A percentile compares a stretch with the other conserved stretches of the same genome.
Evolutionary conservation across 495 filamentous ascomycete species (phyloP).

Genomic region (Xylaria intraflava): DNA sequence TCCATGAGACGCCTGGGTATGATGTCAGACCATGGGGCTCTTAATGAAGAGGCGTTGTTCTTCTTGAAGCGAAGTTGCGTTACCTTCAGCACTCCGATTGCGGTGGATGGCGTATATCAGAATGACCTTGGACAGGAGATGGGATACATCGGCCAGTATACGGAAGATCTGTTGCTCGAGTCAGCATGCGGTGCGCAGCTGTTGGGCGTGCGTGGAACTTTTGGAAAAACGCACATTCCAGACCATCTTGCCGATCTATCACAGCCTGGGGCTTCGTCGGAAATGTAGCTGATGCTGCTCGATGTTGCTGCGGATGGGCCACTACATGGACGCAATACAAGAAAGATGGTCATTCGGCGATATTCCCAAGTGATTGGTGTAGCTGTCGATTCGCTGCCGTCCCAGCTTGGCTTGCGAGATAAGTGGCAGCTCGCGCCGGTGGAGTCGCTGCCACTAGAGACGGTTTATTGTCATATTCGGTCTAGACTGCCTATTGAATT

Average conservation of each 20-base stretch:
- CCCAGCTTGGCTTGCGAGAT: too few species aligned
- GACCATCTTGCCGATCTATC: conserved; percentile 9
- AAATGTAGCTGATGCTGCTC: background rate
- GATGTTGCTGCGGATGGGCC: background rate
- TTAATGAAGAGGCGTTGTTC: background rate
- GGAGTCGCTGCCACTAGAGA: too few species aligned
- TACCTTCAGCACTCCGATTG: conserved; percentile 84
- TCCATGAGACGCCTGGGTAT: conserved; percentile 74
- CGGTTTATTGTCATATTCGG: too few species aligned
- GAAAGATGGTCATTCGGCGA: background rate
- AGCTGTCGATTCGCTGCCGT: too few species aligned
- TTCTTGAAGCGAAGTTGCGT: background rate
- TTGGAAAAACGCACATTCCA: conserved; percentile 6
- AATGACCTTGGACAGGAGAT: conserved; percentile 79
- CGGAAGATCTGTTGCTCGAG: conserved; percentile 60
- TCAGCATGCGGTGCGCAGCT: background rate
- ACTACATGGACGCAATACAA: background rate
- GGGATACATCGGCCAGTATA: conserved; percentile 71
- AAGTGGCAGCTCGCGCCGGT: too few species aligned
- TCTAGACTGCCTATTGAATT: too few species aligned
- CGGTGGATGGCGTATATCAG: conserved; percentile 86
- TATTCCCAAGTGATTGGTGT: too few species aligned
- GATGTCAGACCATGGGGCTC: conserved; percentile 14
- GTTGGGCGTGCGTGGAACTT: background rate
- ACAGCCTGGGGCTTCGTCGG: background rate